Evolutionary conservation across 2,329 filamentous ascomycete species (phyloP).

Genomic region (Venturia effusa): DNA sequence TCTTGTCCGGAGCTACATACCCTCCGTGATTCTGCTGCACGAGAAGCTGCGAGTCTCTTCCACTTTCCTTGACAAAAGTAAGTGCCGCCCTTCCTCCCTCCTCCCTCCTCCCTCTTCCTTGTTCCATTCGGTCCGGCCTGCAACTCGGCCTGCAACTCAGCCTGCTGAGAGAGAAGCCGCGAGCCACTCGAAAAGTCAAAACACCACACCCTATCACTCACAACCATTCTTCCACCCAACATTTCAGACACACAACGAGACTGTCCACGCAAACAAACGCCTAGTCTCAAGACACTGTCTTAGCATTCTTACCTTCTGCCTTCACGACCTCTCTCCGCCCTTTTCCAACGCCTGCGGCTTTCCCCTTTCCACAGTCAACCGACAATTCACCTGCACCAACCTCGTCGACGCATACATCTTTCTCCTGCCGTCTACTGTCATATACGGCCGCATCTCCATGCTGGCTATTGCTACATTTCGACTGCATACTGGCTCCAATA

Average conservation of each 20-base stretch:
- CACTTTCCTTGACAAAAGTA: not conserved
- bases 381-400: not conserved
- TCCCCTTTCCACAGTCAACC: slow-evolving; percentile 7
- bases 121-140: not conserved
- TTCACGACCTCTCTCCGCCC: not conserved
- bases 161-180: not conserved
- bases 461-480: not conserved
- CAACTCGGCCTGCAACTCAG: not conserved
- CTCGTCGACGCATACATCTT: not conserved
- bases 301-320: not conserved
- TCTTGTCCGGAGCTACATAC: not conserved
- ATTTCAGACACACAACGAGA: not conserved
- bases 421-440: not conserved
- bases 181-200: not conserved
- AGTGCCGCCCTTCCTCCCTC: too few species aligned
- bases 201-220: not conserved
- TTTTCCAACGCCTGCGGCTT: slow-evolving; percentile 9
- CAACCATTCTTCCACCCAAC: too few species aligned
- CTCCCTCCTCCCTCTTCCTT: not conserved
- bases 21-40: not conserved
- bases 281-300: not conserved
- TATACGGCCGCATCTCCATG: not conserved
- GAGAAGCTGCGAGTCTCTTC: too few species aligned
- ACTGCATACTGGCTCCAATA: not conserved
- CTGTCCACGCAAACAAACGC: not conserved